A percentile compares a stretch with the other conserved stretches of the same genome.
phyloP scores from a whole-genome alignment of 345 rosid genomes.

The Cardamine resedifolia region DNA sequence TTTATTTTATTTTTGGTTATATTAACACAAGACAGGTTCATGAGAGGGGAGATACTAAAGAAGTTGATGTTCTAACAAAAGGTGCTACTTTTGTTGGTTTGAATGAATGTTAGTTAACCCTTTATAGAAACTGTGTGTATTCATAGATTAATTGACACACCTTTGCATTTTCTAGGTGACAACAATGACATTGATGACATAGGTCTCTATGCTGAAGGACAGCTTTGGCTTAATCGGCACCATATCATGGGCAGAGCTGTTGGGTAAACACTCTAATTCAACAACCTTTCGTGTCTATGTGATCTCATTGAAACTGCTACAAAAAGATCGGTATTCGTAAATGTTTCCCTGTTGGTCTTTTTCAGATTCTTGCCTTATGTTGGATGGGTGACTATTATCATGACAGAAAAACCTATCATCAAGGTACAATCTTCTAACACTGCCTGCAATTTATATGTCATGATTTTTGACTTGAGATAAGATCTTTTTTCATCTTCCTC shows the following conservation, averaged over 20 bases:
- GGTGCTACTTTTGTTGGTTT: constrained; percentile 46
- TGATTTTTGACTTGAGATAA: background rate
- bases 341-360: background rate
- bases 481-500: constrained; percentile 1
- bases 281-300: background rate
- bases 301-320: background rate
- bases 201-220: constrained; percentile 61
- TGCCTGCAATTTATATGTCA: background rate
- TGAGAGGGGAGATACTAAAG: constrained; percentile 73
- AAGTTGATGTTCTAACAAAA: constrained; percentile 95
- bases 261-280: constrained; percentile 50
- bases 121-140: background rate
- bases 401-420: constrained; percentile 73
- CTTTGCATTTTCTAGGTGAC: constrained; percentile 55
- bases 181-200: constrained; percentile 57
- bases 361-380: constrained; percentile 74
- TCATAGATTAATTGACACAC: constrained; percentile 6
- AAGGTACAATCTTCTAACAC: constrained; percentile 49
- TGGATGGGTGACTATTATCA: constrained; percentile 78
- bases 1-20: background rate
- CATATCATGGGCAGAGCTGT: constrained; percentile 82
- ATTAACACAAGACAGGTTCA: constrained; percentile 59
- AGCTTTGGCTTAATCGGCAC: constrained; percentile 61
- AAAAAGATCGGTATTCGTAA: background rate
- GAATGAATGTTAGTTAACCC: background rate